phyloP scores from a whole-genome alignment of 2,329 filamentous ascomycete species.

The Venturia carpophila region DNA sequence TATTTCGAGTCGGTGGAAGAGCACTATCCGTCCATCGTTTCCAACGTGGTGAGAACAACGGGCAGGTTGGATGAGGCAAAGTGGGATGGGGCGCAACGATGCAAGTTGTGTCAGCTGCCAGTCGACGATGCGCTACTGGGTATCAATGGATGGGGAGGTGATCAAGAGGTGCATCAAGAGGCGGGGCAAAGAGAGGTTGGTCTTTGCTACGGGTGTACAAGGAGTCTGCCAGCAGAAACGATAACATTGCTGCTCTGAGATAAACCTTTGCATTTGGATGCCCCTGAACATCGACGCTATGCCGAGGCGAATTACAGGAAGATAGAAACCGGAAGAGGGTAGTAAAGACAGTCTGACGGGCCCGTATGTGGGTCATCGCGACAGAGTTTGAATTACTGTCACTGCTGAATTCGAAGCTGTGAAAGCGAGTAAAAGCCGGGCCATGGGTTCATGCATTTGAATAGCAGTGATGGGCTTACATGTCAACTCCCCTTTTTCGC shows the following conservation, averaged over 20 bases:
- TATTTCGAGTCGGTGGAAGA: slow-evolving; percentile 84
- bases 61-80: slow-evolving; percentile 11
- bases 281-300: neutral
- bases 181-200: neutral
- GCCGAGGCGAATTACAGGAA: neutral
- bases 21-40: slow-evolving; percentile 82
- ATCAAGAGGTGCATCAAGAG: slow-evolving; percentile 11
- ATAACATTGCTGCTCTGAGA: slow-evolving; percentile 13
- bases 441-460: no score
- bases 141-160: slow-evolving; percentile 19
- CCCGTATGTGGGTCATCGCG: no score
- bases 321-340: no score
- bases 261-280: no score
- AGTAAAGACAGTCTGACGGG: no score
- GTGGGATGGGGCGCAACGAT: neutral
- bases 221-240: slow-evolving; percentile 8
- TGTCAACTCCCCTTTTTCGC: no score
- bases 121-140: slow-evolving; percentile 15
- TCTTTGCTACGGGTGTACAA: slow-evolving; percentile 19
- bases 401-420: no score
- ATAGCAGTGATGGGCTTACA: no score
- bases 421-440: no score
- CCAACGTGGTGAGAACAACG: slow-evolving; percentile 91
- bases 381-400: no score
- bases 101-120: slow-evolving; percentile 17